Evolutionary conservation across 2,329 filamentous ascomycete genomes (phyloP), one percentile per base, ranked within the genome.

Genomic region (Onygenales sp.): DNA sequence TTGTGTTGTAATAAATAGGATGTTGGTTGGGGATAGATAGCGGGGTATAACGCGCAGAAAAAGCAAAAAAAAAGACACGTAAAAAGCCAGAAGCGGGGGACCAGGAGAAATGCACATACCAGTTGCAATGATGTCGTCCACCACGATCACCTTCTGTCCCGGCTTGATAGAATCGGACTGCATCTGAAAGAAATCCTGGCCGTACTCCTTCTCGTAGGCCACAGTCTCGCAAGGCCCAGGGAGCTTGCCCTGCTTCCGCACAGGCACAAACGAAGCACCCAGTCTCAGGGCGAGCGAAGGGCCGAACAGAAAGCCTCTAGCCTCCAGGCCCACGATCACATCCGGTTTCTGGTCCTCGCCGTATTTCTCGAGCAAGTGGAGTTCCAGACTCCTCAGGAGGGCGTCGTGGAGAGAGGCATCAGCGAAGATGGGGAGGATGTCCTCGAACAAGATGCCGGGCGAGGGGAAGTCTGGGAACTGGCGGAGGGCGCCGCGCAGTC

Each of bases 121-220:
- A 59, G 93, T 98, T 54, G 93, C 93, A 75, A 98, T 97, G 67
- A 98, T 95, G 70, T 98, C 93, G 71, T 98, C 93, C 34, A 98
- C 90, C 60, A 98, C 81, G 57, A 98, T 76, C 54, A 95, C 92
- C 70, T 86, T 91, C 75, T 95, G 88, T 37, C 91, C 91, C 50
- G 82, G 79, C 74, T 87, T 85, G 65, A 98, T 85, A 44, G 86
- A 85, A 70, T 87, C 90, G 61, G 81, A 77, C 77, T 98, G 93
- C 77, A 98, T 94, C 79, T 97, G 88, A 77, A 98, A 97, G 68
- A 85, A 85, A 70, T 98, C 93, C 72, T 84, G 80, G 58, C 93
- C 93, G 67, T 98, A 98, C 73, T 98, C 93, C 80, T 98, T 98
- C 73, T 90, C 77, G 71, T 89, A 98, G 62, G 80, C 80, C 60